Evolutionary conservation across 2,329 filamentous ascomycete genomes (phyloP), one percentile per base, ranked within the genome.

Genomic region (Colletotrichum plurivorum): DNA sequence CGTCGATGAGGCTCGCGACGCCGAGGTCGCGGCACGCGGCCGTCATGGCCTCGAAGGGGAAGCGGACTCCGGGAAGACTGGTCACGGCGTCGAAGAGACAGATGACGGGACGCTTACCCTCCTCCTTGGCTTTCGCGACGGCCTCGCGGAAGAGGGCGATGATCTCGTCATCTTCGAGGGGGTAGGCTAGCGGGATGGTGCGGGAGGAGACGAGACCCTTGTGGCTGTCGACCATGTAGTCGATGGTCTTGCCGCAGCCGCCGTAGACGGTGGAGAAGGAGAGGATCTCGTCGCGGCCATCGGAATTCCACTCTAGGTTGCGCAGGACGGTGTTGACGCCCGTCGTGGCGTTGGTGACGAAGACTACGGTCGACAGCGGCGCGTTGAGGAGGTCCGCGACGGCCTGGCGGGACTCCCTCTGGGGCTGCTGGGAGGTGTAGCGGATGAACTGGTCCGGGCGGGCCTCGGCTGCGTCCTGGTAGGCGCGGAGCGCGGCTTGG

Each of bases 31-130:
- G 87, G 78, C 94, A 97, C 0, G 88, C 84, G 8, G 79, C 78
- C 1, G 88, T 85, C 65, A 97, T 80, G 1, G 78, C 80, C 77
- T 95, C 90, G 80, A 93, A 97, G 0, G 95, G 95, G 73, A 97
- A 89, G 2, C 90, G 83, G 0, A 97, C 86, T 1, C 94, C 95
- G 0, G 95, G 95, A 22, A 92, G 83, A 31, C 92, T 94, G 9
- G 92, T 90, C 8, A 98, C 89, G 0, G 91, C 91, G 78, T 98
- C 95, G 73, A 95, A 96, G 16, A 95, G 76, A 18, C 91, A 93
- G 10, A 95, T 74, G 15, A 86, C 88, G 0, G 92, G 89, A 3
- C 85, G 88, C 65, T 91, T 89, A 0, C 93, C 92, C 0, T 82
- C 83, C 0, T 75, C 76, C 36, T 84, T 80, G 48, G 89, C 83